phyloP scores from a whole-genome alignment of 2,329 filamentous ascomycete genomes.

The Salinomyces thailandicus region DNA sequence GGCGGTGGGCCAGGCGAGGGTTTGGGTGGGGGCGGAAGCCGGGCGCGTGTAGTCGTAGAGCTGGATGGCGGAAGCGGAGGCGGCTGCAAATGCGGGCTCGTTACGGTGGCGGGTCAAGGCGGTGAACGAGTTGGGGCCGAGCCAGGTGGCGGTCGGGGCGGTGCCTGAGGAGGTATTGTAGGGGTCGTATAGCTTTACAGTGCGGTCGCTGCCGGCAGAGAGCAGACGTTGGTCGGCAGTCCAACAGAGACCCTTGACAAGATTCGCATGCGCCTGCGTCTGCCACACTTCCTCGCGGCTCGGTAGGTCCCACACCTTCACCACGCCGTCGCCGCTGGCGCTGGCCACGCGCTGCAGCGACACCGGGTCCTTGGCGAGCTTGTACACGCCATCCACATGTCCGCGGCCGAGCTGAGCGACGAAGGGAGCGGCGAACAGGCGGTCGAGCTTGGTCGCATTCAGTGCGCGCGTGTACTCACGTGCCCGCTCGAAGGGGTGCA shows the following conservation, averaged over 20 bases:
- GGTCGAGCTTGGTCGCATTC: constrained; percentile 83
- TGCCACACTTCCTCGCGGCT: constrained; percentile 65
- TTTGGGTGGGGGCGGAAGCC: constrained; percentile 66
- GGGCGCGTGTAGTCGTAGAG: constrained; percentile 81
- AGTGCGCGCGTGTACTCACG: constrained; percentile 70
- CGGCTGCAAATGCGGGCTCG: constrained; percentile 66
- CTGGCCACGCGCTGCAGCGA: constrained; percentile 50
- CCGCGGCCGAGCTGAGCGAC: constrained; percentile 77
- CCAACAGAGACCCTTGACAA: constrained; percentile 87
- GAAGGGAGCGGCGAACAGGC: constrained; percentile 82
- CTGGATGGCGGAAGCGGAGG: constrained; percentile 62
- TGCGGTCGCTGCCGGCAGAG: constrained; percentile 75
- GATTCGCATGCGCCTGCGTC: constrained; percentile 76
- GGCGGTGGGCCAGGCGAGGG: constrained; percentile 75
- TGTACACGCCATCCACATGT: constrained; percentile 71
- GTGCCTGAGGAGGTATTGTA: constrained; percentile 61
- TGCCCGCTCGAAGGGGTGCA: constrained; percentile 85
- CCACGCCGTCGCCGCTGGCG: constrained; percentile 79
- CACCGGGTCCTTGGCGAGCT: constrained; percentile 38
- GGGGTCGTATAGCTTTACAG: constrained; percentile 85
- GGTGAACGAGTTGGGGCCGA: constrained; percentile 74
- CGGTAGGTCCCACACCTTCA: constrained; percentile 85
- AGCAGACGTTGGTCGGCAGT: constrained; percentile 75
- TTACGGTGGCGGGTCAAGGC: constrained; percentile 73
- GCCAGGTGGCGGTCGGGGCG: constrained; percentile 71